Conservation (phyloP, 2,329 filamentous ascomycete genomes). For the Fusarium temperatum region DNA sequence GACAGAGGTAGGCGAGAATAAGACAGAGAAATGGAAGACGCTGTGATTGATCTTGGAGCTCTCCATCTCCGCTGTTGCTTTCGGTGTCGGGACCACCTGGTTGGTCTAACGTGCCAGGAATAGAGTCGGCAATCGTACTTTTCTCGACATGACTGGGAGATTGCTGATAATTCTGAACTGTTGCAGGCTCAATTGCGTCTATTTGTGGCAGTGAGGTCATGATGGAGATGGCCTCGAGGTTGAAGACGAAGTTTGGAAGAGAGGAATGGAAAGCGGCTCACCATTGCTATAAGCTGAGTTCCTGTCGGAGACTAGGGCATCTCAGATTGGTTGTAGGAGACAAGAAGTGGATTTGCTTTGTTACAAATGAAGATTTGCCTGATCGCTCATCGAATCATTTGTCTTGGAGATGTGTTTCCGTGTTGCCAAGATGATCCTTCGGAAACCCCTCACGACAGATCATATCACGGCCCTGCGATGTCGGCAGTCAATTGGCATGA, state of each 20-base stretch:
- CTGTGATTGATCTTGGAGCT: not conserved
- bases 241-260: not conserved
- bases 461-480: not conserved
- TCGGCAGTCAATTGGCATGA: fast-evolving
- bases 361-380: fast-evolving
- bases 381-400: not conserved
- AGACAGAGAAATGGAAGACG: not conserved
- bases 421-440: not conserved
- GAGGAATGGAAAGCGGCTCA: not conserved
- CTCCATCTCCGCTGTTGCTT: not conserved
- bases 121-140: fast-evolving
- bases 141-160: fast-evolving
- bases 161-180: fast-evolving
- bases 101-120: no score
- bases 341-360: not conserved
- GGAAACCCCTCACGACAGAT: not conserved
- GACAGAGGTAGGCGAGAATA: not conserved
- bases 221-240: fast-evolving
- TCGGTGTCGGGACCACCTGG: fast-evolving
- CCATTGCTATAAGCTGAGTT: not conserved
- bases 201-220: fast-evolving
- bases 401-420: not conserved
- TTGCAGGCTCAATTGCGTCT: fast-evolving
- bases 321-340: fast-evolving
- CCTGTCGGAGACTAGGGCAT: fast-evolving